phyloP scores from a whole-genome alignment of 208 protist genomes.

The Blechomonas ayalai region DNA sequence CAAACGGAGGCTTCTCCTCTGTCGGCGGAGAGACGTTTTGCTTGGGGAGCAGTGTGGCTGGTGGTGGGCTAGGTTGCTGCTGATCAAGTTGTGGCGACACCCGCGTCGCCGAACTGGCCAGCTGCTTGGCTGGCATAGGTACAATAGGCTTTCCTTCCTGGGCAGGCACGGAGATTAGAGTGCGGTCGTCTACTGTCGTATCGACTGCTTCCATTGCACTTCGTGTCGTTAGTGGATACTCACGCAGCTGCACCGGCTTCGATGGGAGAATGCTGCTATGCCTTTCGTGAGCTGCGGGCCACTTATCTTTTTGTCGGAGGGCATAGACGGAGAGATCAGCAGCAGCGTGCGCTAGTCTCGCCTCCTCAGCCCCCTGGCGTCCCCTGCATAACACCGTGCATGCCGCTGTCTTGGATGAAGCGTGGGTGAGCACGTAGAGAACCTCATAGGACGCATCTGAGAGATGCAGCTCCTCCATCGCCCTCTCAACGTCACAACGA shows the following conservation, averaged over 20 bases:
- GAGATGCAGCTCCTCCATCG: slow-evolving; percentile 7
- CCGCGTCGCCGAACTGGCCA: neutral
- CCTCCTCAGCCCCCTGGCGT: slow-evolving; percentile 2
- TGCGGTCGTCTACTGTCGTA: too few species aligned
- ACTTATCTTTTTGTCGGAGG: slow-evolving; percentile 2
- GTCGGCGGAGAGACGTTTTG: slow-evolving; percentile 15
- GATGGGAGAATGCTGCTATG: neutral
- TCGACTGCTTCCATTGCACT: slow-evolving; percentile 5
- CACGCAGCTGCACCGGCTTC: slow-evolving; percentile 11
- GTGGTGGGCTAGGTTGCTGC: neutral
- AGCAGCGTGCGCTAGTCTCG: slow-evolving; percentile 1
- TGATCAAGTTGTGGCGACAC: neutral
- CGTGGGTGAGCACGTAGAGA: slow-evolving; percentile 8
- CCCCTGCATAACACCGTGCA: neutral
- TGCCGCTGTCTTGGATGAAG: neutral
- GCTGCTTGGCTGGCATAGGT: too few species aligned
- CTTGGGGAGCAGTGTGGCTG: neutral
- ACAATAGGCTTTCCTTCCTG: too few species aligned
- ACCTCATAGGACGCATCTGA: slow-evolving; percentile 6
- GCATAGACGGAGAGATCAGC: slow-evolving; percentile 8
- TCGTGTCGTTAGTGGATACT: slow-evolving; percentile 14
- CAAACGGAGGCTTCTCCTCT: too few species aligned
- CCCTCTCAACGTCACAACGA: slow-evolving; percentile 2
- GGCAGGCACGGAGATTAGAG: too few species aligned
- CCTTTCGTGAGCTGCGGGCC: neutral